These are phyloP conservation scores for Pascua sp. DNA, from an alignment of 1,284 basidiomycete species.

Conservation along the genomic window DNA sequence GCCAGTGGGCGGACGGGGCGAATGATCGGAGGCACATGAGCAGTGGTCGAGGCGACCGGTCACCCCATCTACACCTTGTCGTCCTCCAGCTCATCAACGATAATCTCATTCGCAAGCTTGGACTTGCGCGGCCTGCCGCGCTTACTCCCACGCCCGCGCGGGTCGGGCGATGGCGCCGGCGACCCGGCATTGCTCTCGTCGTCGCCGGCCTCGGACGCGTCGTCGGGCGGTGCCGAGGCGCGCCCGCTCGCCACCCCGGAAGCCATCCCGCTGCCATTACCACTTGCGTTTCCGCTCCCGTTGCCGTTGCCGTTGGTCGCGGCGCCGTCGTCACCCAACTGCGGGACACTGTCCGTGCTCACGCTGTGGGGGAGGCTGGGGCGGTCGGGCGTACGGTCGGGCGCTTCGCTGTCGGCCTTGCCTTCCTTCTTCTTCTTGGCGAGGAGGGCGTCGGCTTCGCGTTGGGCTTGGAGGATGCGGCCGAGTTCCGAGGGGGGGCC, in stretches of 20 bases:
- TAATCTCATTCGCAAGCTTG: conserved; percentile 44
- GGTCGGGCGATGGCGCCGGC: conserved; percentile 9
- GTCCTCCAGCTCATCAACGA: conserved; percentile 10
- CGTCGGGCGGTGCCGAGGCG: conserved; percentile 3
- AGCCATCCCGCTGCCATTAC: background rate
- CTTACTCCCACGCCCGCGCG: background rate
- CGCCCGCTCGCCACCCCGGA: too few species aligned
- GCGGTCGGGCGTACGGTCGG: conserved; percentile 12
- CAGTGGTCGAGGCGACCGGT: too few species aligned
- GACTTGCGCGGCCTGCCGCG: conserved; percentile 31
- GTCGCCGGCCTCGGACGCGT: conserved; percentile 27
- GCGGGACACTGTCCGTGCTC: conserved; percentile 19
- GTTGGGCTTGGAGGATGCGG: conserved; percentile 31
- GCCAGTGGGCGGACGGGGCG: too few species aligned
- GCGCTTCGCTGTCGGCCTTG: conserved; percentile 7
- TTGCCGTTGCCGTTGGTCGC: background rate
- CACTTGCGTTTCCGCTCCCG: too few species aligned
- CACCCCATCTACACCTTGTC: background rate
- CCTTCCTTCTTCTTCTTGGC: conserved; percentile 18
- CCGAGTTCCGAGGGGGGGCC: conserved; percentile 39
- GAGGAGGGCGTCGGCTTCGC: conserved; percentile 33
- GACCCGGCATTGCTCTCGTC: conserved; percentile 19
- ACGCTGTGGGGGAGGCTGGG: conserved; percentile 10
- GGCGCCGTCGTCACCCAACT: conserved; percentile 5
- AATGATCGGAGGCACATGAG: too few species aligned